Percentiles rank a stretch among this genome's conserved stretches.
Conservation (phyloP, 352 stramenopile species). For the Phytopythium aichiense region DNA sequence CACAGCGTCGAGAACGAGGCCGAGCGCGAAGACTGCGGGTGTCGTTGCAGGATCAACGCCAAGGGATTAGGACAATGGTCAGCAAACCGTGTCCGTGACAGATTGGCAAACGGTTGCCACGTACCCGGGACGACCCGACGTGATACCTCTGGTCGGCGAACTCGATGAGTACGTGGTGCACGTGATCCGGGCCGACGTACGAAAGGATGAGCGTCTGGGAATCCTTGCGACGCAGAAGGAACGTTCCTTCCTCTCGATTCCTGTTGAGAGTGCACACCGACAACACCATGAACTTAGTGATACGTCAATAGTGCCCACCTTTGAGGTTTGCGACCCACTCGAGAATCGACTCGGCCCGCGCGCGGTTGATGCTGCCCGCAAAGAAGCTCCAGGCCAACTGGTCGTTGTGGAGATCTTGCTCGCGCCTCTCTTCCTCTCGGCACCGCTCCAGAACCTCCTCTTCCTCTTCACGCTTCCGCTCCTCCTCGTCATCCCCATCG, state of each 20-base stretch:
- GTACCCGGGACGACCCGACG: constrained; percentile 72
- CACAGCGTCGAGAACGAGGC: constrained; percentile 60
- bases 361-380: constrained; percentile 69
- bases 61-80: neutral
- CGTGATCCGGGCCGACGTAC: constrained; percentile 55
- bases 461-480: constrained; percentile 25
- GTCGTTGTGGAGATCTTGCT: constrained; percentile 46
- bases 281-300: neutral
- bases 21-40: constrained; percentile 37
- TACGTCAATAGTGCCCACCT: neutral
- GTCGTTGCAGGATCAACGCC: neutral
- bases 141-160: constrained; percentile 68
- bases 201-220: constrained; percentile 79
- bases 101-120: neutral
- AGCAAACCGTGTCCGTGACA: neutral
- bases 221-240: constrained; percentile 79
- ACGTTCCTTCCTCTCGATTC: constrained; percentile 65
- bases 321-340: constrained; percentile 21
- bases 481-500: constrained; percentile 20
- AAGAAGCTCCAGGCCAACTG: constrained; percentile 77
- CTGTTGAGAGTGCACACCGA: constrained; percentile 17
- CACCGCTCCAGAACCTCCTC: constrained; percentile 32
- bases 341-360: constrained; percentile 62
- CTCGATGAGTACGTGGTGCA: constrained; percentile 83
- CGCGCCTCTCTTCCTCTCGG: constrained; percentile 27